Percentiles rank a stretch among this genome's conserved stretches.
These are phyloP conservation scores for Neobulgaria alba DNA, from an alignment of 2,329 filamentous ascomycete genomes.

Conservation along the genomic window DNA sequence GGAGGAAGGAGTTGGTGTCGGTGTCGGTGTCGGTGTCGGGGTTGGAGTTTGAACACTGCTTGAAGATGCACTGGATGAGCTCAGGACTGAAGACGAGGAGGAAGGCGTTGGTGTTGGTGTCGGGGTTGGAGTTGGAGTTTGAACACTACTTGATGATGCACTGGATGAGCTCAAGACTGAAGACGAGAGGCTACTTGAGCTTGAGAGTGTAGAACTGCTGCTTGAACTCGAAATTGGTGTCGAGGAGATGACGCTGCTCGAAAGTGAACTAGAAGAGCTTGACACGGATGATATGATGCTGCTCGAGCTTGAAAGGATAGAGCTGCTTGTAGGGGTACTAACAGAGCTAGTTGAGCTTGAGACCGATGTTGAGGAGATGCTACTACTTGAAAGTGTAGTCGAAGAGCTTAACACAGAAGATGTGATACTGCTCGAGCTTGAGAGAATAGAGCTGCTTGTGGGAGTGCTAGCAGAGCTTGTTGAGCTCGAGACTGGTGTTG, in stretches of 20 bases:
- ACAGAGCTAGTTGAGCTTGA: background rate
- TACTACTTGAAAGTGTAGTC: background rate
- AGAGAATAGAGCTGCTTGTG: too few species aligned
- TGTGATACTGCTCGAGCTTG: too few species aligned
- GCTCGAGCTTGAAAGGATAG: background rate
- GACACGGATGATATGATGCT: background rate
- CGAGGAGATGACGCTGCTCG: background rate
- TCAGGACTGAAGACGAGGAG: background rate
- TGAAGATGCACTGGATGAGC: background rate
- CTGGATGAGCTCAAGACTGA: background rate
- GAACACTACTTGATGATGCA: background rate
- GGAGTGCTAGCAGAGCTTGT: background rate
- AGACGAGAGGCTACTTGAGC: background rate
- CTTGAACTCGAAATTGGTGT: background rate
- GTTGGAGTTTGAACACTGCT: background rate
- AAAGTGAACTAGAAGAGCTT: background rate
- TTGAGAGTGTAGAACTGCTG: background rate
- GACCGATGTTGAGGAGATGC: background rate
- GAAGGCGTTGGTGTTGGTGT: background rate
- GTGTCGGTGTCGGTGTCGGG: too few species aligned
- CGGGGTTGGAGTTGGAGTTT: background rate
- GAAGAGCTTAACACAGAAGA: too few species aligned
- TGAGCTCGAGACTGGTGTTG: background rate
- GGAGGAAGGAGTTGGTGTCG: background rate
- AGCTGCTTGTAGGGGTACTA: too few species aligned